Conservation (phyloP, 2,329 filamentous ascomycete genomes). For the Arthrobotrys iridis region DNA sequence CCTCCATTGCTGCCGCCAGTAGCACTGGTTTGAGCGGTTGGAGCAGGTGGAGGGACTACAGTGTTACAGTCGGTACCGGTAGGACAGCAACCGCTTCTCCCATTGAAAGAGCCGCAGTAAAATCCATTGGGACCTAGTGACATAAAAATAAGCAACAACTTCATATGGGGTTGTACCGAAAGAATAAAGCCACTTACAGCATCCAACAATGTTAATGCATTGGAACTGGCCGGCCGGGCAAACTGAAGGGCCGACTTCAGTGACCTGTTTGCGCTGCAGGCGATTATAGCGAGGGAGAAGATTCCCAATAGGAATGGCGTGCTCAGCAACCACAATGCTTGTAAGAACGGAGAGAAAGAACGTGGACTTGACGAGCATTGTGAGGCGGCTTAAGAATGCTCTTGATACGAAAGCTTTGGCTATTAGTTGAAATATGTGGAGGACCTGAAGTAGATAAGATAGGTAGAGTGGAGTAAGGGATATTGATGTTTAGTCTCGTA, state of each 20-base stretch:
- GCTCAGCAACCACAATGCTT: constrained; percentile 28
- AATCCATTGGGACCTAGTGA: constrained; percentile 40
- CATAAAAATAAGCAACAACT: background rate
- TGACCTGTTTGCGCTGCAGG: constrained; percentile 20
- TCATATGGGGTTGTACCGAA: background rate
- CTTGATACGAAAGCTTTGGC: background rate
- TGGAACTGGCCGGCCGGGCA: constrained; percentile 36
- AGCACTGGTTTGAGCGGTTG: constrained; percentile 12
- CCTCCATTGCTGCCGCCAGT: background rate
- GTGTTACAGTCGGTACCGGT: constrained; percentile 28
- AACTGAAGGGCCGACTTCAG: constrained; percentile 12
- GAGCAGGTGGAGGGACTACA: background rate
- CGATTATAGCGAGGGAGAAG: constrained; percentile 32
- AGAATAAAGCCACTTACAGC: constrained; percentile 23
- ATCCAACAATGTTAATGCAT: constrained; percentile 36
- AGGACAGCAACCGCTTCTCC: constrained; percentile 37
- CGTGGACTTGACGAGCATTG: constrained; percentile 33
- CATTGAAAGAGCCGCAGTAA: constrained; percentile 46
- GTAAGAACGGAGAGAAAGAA: constrained; percentile 30
- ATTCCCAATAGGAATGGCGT: constrained; percentile 33
- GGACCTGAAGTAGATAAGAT: background rate
- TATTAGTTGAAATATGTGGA: background rate
- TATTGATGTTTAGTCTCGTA: too few species aligned
- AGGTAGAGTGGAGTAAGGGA: background rate
- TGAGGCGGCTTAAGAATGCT: background rate